Percentiles rank a stretch among this genome's conserved stretches.
Evolutionary conservation across 371 early-diverging fungal species (phyloP).

Genomic region (Mortierella sp.): DNA sequence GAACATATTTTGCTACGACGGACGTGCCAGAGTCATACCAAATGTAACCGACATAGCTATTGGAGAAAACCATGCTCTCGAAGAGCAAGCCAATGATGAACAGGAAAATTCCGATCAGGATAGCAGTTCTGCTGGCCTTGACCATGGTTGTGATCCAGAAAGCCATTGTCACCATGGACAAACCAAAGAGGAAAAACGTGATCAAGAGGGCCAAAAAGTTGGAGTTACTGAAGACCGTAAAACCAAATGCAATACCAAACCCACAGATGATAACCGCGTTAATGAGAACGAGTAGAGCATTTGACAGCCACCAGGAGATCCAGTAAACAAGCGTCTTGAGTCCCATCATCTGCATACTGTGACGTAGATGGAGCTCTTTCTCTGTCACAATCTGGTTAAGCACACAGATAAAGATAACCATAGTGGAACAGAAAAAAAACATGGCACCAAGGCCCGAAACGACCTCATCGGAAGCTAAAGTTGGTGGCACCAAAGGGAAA

Average conservation of each 20-base stretch:
- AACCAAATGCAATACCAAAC: constrained; percentile 71
- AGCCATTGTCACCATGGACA: constrained; percentile 75
- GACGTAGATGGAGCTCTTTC: constrained; percentile 74
- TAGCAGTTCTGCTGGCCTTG: constrained; percentile 50
- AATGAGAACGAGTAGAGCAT: constrained; percentile 65
- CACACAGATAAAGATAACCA: constrained; percentile 65
- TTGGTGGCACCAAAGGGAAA: constrained; percentile 73
- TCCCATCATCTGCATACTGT: constrained; percentile 83
- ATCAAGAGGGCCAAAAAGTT: constrained; percentile 67
- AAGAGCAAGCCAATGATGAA: constrained; percentile 81
- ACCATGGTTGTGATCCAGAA: constrained; percentile 78
- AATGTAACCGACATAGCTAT: constrained; percentile 69
- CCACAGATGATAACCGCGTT: constrained; percentile 66
- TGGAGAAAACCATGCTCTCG: constrained; percentile 74
- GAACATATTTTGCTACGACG: constrained; percentile 37
- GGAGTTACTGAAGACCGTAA: constrained; percentile 68
- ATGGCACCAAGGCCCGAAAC: constrained; percentile 67
- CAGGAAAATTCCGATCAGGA: constrained; percentile 76
- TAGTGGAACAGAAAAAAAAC: constrained; percentile 79
- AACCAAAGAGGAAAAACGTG: constrained; percentile 78
- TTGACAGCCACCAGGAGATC: constrained; percentile 69
- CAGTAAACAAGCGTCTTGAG: constrained; percentile 73
- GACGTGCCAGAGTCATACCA: constrained; percentile 70
- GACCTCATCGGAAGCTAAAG: constrained; percentile 62
- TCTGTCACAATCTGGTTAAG: constrained; percentile 77